phyloP scores from a whole-genome alignment of 805 yeast genomes.

The Danielozyma ontarioensis region DNA sequence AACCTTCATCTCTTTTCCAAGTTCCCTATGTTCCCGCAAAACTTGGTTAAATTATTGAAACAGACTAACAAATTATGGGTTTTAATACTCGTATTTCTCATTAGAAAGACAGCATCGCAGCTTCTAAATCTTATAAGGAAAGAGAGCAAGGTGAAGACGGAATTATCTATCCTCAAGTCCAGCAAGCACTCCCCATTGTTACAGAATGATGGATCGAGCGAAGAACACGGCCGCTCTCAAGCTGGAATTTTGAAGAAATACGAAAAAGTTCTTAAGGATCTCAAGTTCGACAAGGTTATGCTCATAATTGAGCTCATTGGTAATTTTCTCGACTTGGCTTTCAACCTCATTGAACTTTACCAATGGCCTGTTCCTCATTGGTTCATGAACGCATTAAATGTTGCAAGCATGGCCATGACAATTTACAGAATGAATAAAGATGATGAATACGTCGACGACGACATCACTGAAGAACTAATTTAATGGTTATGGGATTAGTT shows the following conservation, averaged over 20 bases:
- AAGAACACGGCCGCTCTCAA: slow-evolving; percentile 8
- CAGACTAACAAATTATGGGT: slow-evolving; percentile 43
- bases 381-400: slow-evolving; percentile 36
- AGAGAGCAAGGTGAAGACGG: slow-evolving; percentile 33
- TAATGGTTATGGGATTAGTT: slow-evolving; percentile 9
- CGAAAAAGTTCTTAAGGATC: slow-evolving; percentile 36
- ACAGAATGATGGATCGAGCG: slow-evolving; percentile 13
- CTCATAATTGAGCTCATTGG: slow-evolving; percentile 36
- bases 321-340: slow-evolving; percentile 34
- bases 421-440: slow-evolving; percentile 45
- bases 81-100: slow-evolving; percentile 33
- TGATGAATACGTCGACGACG: slow-evolving; percentile 41
- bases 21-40: slow-evolving; percentile 39
- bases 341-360: slow-evolving; percentile 35
- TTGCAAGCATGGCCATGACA: slow-evolving; percentile 43
- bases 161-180: slow-evolving; percentile 24
- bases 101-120: slow-evolving; percentile 38
- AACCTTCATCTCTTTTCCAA: slow-evolving; percentile 37
- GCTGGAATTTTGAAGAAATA: slow-evolving; percentile 25
- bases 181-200: slow-evolving; percentile 16
- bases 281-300: slow-evolving; percentile 39
- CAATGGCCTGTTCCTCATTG: slow-evolving; percentile 34
- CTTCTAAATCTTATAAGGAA: slow-evolving; percentile 34
- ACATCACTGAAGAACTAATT: slow-evolving; percentile 35
- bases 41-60: slow-evolving; percentile 24